Evolutionary conservation across 495 filamentous ascomycete species (phyloP).

Genomic region (Paragyromitra xinjiangensis): DNA sequence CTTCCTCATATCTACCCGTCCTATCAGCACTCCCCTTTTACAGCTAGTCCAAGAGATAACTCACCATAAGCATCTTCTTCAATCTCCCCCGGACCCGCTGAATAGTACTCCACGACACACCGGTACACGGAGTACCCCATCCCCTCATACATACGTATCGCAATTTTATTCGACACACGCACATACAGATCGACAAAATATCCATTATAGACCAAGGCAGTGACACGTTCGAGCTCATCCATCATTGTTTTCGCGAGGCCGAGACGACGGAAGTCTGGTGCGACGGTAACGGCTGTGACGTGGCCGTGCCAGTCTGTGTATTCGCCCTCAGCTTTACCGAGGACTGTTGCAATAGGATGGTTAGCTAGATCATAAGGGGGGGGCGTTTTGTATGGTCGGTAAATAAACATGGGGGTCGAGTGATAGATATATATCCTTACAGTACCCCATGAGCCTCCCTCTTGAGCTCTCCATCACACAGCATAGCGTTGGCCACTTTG

Average conservation of each 20-base stretch:
- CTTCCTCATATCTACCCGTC: constrained; percentile 85
- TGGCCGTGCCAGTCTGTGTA: constrained; percentile 98
- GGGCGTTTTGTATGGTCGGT: constrained; percentile 17
- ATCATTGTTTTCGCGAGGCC: constrained; percentile 85
- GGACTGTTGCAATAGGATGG: constrained; percentile 66
- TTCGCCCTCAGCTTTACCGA: constrained; percentile 93
- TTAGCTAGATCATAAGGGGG: neutral
- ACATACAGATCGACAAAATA: constrained; percentile 98
- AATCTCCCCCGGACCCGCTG: constrained; percentile 66
- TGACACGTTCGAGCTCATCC: constrained; percentile 77
- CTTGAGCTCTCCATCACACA: constrained; percentile 80
- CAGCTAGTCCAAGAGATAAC: neutral
- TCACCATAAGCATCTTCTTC: constrained; percentile 82
- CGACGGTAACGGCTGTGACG: constrained; percentile 94
- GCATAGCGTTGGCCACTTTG: constrained; percentile 93
- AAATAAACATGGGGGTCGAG: neutral
- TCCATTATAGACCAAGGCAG: constrained; percentile 75
- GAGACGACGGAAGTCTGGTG: constrained; percentile 81
- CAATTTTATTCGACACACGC: constrained; percentile 83
- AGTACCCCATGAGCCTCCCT: constrained; percentile 90
- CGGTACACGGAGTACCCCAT: constrained; percentile 91
- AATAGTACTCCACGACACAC: constrained; percentile 89
- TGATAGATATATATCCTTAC: constrained; percentile 66
- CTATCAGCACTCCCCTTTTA: constrained; percentile 23
- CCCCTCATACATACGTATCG: constrained; percentile 84